Conservation (phyloP, 306 rosid species). For the Acacia acuminata region DNA sequence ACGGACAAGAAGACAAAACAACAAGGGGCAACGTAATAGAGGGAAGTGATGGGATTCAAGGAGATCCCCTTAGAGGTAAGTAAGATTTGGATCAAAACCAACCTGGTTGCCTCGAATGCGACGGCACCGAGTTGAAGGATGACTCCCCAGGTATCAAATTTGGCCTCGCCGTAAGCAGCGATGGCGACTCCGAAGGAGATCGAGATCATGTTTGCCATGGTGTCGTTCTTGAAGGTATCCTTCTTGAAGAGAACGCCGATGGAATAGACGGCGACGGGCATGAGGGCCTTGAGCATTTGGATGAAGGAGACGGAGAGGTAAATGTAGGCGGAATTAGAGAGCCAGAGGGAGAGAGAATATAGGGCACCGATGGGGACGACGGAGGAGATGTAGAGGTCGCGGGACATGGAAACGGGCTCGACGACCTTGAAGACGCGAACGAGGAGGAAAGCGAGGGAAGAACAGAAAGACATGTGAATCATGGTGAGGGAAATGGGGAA, state of each 20-base stretch:
- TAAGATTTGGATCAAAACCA: conserved; percentile 86
- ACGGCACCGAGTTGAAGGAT: conserved; percentile 80
- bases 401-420: conserved; percentile 75
- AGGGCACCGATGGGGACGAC: conserved; percentile 91
- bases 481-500: conserved; percentile 89
- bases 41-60: conserved; percentile 73
- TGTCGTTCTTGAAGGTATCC: conserved; percentile 61
- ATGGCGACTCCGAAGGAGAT: conserved; percentile 82
- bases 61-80: conserved; percentile 86
- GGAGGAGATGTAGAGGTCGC: conserved; percentile 69
- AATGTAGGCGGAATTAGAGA: conserved; percentile 89
- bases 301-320: conserved; percentile 90
- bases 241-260: conserved; percentile 68
- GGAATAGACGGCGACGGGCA: conserved; percentile 94
- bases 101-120: conserved; percentile 80
- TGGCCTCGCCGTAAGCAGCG: conserved; percentile 88
- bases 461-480: conserved; percentile 95
- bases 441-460: conserved; percentile 67
- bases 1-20: conserved; percentile 60
- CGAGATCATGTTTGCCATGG: conserved; percentile 84
- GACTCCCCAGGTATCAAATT: conserved; percentile 80
- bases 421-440: conserved; percentile 69
- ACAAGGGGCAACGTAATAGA: conserved; percentile 86
- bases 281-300: conserved; percentile 89
- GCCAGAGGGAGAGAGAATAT: conserved; percentile 84